phyloP scores from a whole-genome alignment of 2,329 filamentous ascomycete species.

The Piedraia hortae region DNA sequence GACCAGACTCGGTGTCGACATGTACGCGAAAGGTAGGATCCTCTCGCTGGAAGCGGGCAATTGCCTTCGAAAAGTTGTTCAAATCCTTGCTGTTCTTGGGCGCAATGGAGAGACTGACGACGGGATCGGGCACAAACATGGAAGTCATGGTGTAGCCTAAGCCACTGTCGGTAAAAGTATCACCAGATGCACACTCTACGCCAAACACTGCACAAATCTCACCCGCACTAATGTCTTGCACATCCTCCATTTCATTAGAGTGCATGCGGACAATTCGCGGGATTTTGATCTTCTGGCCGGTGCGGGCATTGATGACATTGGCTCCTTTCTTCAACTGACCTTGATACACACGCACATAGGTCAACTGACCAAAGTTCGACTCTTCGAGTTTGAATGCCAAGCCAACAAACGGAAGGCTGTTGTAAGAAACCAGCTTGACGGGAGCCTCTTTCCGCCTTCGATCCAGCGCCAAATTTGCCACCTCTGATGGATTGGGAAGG shows the following conservation, averaged over 20 bases:
- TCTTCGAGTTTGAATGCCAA: slow-evolving; percentile 97
- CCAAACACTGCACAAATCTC: slow-evolving; percentile 98
- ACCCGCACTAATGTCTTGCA: slow-evolving; percentile 70
- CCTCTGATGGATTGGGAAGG: slow-evolving; percentile 70
- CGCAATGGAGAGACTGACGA: slow-evolving; percentile 93
- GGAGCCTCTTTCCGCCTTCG: slow-evolving; percentile 47
- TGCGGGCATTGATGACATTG: slow-evolving; percentile 80
- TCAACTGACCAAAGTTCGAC: slow-evolving; percentile 92
- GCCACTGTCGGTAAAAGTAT: slow-evolving; percentile 87
- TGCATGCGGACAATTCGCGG: slow-evolving; percentile 98
- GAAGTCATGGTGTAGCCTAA: slow-evolving; percentile 89
- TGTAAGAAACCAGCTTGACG: slow-evolving; percentile 78
- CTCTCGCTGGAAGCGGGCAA: slow-evolving; percentile 95
- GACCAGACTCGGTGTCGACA: slow-evolving; percentile 72
- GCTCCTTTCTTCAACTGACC: slow-evolving; percentile 67
- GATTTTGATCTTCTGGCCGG: slow-evolving; percentile 85
- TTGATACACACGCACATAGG: slow-evolving; percentile 96
- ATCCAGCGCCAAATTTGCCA: slow-evolving; percentile 73
- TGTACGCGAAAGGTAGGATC: slow-evolving; percentile 92
- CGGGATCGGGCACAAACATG: slow-evolving; percentile 93
- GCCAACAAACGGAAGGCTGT: slow-evolving; percentile 77
- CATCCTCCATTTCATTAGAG: slow-evolving; percentile 97
- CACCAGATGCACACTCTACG: slow-evolving; percentile 88
- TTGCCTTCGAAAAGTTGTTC: slow-evolving; percentile 90
- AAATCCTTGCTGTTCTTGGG: slow-evolving; percentile 81